Conservation (phyloP, 2,329 filamentous ascomycete genomes). For the Sarocladiaceae sp. region DNA sequence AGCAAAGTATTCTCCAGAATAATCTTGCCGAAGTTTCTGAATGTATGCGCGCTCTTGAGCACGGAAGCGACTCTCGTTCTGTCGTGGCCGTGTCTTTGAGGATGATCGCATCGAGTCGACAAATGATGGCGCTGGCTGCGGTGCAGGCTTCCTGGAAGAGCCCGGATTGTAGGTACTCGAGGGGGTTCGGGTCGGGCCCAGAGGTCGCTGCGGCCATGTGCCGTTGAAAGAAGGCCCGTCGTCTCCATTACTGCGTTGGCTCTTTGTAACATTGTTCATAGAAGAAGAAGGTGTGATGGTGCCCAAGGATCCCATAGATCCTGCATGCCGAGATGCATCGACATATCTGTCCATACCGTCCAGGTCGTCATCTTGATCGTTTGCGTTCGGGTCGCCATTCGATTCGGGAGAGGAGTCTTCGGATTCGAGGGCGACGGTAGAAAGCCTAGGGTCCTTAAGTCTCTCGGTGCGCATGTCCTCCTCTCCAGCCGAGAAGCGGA, state of each 20-base stretch:
- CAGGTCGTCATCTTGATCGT: conserved; percentile 46
- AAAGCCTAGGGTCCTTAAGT: neutral
- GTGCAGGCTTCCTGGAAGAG: conserved; percentile 44
- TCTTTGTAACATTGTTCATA: conserved; percentile 32
- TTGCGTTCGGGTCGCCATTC: conserved; percentile 37
- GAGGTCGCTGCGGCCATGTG: conserved; percentile 59
- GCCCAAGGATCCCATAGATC: conserved; percentile 41
- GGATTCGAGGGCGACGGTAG: conserved; percentile 6
- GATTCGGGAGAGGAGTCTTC: conserved; percentile 11
- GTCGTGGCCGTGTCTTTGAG: conserved; percentile 46
- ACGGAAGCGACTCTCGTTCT: conserved; percentile 40
- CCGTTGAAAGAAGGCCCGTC: conserved; percentile 24
- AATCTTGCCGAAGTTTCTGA: conserved; percentile 80
- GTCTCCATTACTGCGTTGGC: conserved; percentile 33
- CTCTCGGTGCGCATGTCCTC: conserved; percentile 8
- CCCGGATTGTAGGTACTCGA: conserved; percentile 78
- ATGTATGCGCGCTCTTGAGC: conserved; percentile 90
- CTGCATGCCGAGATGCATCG: conserved; percentile 33
- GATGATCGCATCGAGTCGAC: conserved; percentile 44
- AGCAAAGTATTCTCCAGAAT: conserved; percentile 63
- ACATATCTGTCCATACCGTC: conserved; percentile 39
- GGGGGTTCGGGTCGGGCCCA: conserved; percentile 66
- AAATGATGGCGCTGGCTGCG: conserved; percentile 36
- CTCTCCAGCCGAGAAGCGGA: conserved; percentile 13
- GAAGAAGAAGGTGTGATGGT: conserved; percentile 32